phyloP scores from a whole-genome alignment of 805 yeast species.

The Candida cerambycidarum region DNA sequence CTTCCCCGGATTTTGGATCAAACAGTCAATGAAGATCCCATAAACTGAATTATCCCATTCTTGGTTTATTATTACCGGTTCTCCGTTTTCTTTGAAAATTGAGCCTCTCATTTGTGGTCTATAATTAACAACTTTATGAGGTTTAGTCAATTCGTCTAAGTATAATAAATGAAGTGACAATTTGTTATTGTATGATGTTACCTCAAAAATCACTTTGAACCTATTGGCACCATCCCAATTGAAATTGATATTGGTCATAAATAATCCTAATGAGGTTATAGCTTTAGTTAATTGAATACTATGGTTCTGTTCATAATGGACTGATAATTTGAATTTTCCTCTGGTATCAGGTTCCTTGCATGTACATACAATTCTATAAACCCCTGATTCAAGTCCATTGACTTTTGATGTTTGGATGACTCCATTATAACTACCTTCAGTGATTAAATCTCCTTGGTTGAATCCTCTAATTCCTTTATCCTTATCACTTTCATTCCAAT shows the following conservation, averaged over 20 bases:
- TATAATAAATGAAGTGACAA: constrained; percentile 28
- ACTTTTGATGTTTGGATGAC: constrained; percentile 21
- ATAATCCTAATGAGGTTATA: constrained; percentile 33
- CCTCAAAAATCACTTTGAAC: constrained; percentile 29
- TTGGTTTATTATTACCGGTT: constrained; percentile 34
- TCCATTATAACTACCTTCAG: too few relatives aligned
- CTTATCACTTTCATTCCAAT: constrained; percentile 28
- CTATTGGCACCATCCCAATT: constrained; percentile 44
- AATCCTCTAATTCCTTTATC: constrained; percentile 20
- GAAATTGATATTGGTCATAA: constrained; percentile 17
- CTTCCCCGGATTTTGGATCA: constrained; percentile 22
- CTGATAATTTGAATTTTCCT: constrained; percentile 29
- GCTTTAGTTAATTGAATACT: not conserved
- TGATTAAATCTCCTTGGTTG: constrained; percentile 30
- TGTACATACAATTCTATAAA: constrained; percentile 49
- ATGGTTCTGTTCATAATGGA: constrained; percentile 1
- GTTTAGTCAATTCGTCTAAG: constrained; percentile 14
- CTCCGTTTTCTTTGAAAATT: constrained; percentile 30
- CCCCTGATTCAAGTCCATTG: constrained; percentile 27
- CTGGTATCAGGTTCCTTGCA: constrained; percentile 36
- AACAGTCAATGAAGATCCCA: constrained; percentile 43
- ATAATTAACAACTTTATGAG: constrained; percentile 26
- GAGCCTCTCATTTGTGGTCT: constrained; percentile 50
- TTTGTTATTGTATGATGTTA: constrained; percentile 20
- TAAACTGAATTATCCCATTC: constrained; percentile 43